Evolutionary conservation across 1,284 basidiomycete species (phyloP).

Genomic region (Pascua sp.): DNA sequence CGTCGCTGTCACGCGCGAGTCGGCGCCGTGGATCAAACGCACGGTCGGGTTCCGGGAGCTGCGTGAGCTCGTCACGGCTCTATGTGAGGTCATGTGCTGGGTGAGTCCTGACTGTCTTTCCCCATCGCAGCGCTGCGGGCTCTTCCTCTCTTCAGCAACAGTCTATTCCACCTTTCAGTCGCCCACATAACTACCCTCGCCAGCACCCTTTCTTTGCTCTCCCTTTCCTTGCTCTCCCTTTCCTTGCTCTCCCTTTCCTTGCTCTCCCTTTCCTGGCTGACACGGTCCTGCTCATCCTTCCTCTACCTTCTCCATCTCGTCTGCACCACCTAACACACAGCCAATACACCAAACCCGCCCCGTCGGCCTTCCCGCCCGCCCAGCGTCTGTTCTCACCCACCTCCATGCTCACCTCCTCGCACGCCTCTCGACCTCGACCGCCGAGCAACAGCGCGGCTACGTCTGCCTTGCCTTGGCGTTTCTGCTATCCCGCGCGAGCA

Average conservation of each 20-base stretch:
- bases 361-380: slow-evolving; percentile 26
- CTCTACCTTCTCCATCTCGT: neutral
- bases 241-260: neutral
- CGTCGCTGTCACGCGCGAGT: slow-evolving; percentile 1
- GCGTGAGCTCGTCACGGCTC: slow-evolving; percentile 16
- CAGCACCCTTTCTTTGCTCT: no score
- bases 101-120: slow-evolving; percentile 12
- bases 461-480: slow-evolving; percentile 31
- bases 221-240: no score
- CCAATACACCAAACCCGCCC: slow-evolving; percentile 22
- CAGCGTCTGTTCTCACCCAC: slow-evolving; percentile 34
- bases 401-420: slow-evolving; percentile 36
- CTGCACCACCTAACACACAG: slow-evolving; percentile 11
- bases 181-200: no score
- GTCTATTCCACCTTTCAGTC: no score
- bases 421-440: slow-evolving; percentile 21
- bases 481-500: slow-evolving; percentile 29
- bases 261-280: neutral
- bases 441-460: slow-evolving; percentile 7
- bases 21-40: slow-evolving; percentile 28
- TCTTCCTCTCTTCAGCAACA: no score
- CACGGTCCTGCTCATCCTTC: no score
- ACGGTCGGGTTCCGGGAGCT: slow-evolving; percentile 23
- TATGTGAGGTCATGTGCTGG: slow-evolving; percentile 37
- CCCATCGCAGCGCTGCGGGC: no score